Evolutionary conservation across 768 basidiomycete genomes (phyloP), one percentile per base, ranked within the genome.

Genomic region (Russula lepida): DNA sequence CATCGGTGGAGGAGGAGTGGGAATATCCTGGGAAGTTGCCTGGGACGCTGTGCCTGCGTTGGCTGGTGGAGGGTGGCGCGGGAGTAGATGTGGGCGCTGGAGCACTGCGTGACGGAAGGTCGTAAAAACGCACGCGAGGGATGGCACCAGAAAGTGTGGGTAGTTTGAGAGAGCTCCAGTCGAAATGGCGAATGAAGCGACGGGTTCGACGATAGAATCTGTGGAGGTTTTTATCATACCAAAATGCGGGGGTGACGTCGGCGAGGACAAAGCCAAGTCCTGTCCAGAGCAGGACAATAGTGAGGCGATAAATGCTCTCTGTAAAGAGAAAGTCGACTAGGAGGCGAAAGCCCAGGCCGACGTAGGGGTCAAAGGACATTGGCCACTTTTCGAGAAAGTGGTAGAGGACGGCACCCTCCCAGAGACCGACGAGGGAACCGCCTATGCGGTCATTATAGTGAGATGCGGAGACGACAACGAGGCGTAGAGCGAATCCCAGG

Each of bases 391-490:
- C 79, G 64, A 87, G 71, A 70, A 88, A 89, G 66, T 89, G 88
- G 43, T 83, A 80, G 58, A 88, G 76, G 39, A 89, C 82, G 27
- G 86, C 79, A 51, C 89, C 88, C 72, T 90, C 88, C 86, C 88
- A 90, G 21, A 89, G 74, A 8, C 88, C 89, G 56, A 91, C 76
- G 59, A 90, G 78, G 15, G 84, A 83, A 19, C 84, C 82, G n/a
- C 78, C 80, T 57, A 81, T 69, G 59, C 76, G 79, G 70, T 77
- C 71, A 47, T 80, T 79, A 60, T 80, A 72, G 61, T 77, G 72
- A 59, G 76, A 77, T 54, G 81, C 79, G 28, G 74, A 56, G 71
- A 82, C 81, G 62, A 89, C 74, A 59, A 88, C 75, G 59, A 83
- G 72, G 56, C 88, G 87, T 54, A 89, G 72, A 32, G 74, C 78